phyloP scores from a whole-genome alignment of 257 asterid genomes.

The Gynochthodes officinalis region DNA sequence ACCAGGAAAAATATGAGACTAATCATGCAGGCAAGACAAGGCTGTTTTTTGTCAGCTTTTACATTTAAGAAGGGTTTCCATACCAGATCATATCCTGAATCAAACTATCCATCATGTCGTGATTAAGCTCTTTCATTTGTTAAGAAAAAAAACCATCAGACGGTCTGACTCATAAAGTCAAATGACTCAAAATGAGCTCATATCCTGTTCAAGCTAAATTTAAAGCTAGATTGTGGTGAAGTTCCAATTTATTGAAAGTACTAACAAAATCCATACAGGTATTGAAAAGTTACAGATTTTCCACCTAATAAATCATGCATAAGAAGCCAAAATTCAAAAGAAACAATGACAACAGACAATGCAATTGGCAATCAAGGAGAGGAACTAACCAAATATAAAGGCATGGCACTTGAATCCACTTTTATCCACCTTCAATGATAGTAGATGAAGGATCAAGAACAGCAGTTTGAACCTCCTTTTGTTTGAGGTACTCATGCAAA shows the following conservation, averaged over 20 bases:
- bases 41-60: background rate
- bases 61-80: background rate
- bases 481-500: conserved; percentile 59
- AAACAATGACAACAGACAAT: background rate
- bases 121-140: background rate
- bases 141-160: background rate
- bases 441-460: conserved; percentile 26
- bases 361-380: background rate
- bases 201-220: background rate
- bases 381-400: conserved; percentile 11
- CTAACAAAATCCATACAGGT: background rate
- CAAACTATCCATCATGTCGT: background rate
- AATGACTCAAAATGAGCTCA: conserved; percentile 4
- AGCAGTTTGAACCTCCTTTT: conserved; percentile 52
- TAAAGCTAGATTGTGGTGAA: background rate
- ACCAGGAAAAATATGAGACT: background rate
- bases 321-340: background rate
- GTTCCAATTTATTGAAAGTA: background rate
- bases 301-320: background rate
- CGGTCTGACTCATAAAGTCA: too few species aligned
- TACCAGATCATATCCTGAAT: background rate
- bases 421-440: conserved; percentile 25
- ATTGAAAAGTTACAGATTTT: background rate
- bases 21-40: background rate
- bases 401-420: background rate